These are phyloP conservation scores for Mercurialis annua DNA, from an alignment of 345 rosid species.

Conservation along the genomic window DNA sequence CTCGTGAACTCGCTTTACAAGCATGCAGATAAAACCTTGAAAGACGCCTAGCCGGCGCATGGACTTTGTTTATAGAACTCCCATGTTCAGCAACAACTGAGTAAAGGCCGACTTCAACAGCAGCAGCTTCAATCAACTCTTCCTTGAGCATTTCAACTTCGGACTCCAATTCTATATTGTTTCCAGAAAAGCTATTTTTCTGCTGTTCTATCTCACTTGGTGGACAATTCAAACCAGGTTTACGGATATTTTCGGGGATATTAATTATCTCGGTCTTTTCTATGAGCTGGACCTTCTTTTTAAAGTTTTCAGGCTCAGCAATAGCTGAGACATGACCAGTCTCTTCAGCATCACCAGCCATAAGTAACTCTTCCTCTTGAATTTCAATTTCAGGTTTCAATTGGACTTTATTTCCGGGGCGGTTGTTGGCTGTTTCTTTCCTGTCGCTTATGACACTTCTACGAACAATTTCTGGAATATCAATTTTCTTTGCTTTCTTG, in stretches of 20 bases:
- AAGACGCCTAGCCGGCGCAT: conserved; percentile 89
- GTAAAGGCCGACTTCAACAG: conserved; percentile 78
- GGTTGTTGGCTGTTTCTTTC: conserved; percentile 24
- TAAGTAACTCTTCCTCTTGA: conserved; percentile 64
- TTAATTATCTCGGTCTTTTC: conserved; percentile 28
- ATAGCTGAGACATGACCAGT: conserved; percentile 64
- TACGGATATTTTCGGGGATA: conserved; percentile 17
- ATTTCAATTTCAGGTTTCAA: conserved; percentile 49
- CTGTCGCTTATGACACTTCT: conserved; percentile 15
- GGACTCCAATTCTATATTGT: conserved; percentile 41
- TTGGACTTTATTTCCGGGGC: conserved; percentile 28
- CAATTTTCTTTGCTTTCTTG: conserved; percentile 24
- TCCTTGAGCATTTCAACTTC: conserved; percentile 68
- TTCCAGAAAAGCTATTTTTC: conserved; percentile 26
- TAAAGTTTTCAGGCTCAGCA: conserved; percentile 68
- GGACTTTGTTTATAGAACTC: conserved; percentile 73
- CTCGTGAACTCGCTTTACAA: conserved; percentile 46
- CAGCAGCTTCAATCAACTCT: conserved; percentile 89
- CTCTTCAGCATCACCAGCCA: conserved; percentile 74
- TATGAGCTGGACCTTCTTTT: conserved; percentile 45
- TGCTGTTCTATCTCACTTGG: conserved; percentile 18
- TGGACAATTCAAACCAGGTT: conserved; percentile 12
- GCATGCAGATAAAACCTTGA: conserved; percentile 80
- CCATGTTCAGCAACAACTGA: conserved; percentile 91
- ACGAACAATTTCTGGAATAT: conserved; percentile 24